phyloP scores from a whole-genome alignment of 2,329 filamentous ascomycete genomes.

The Botrytis galanthina region DNA sequence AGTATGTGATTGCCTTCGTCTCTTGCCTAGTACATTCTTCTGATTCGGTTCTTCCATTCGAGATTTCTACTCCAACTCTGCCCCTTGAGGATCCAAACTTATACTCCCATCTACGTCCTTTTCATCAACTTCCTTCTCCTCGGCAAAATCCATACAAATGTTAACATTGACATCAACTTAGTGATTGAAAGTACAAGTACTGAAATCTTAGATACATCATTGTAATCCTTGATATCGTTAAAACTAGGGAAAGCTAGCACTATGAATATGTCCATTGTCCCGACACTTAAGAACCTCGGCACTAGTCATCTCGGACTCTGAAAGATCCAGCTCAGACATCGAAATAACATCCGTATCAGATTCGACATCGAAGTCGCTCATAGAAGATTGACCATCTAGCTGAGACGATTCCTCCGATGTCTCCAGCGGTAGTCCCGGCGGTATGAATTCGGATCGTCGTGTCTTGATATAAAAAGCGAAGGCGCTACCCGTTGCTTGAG shows the following conservation, averaged over 20 bases:
- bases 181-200: not conserved
- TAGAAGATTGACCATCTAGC: not conserved
- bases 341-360: not conserved
- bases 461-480: conserved; percentile 11
- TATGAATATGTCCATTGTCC: not conserved
- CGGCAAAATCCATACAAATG: not conserved
- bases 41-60: not conserved
- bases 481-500: not conserved
- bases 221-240: not conserved
- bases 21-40: not conserved
- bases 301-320: not conserved
- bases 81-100: not conserved
- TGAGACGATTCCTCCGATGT: too few relatives aligned
- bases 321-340: not conserved
- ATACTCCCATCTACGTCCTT: not conserved
- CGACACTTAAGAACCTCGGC: not conserved
- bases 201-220: not conserved
- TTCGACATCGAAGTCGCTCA: not conserved
- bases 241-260: not conserved
- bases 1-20: not conserved
- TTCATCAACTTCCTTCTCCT: not conserved
- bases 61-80: not conserved
- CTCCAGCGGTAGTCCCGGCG: not conserved
- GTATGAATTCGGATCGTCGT: not conserved
- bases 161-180: not conserved